Conservation (phyloP, 2,329 filamentous ascomycete species). For the Xylogone sp. region DNA sequence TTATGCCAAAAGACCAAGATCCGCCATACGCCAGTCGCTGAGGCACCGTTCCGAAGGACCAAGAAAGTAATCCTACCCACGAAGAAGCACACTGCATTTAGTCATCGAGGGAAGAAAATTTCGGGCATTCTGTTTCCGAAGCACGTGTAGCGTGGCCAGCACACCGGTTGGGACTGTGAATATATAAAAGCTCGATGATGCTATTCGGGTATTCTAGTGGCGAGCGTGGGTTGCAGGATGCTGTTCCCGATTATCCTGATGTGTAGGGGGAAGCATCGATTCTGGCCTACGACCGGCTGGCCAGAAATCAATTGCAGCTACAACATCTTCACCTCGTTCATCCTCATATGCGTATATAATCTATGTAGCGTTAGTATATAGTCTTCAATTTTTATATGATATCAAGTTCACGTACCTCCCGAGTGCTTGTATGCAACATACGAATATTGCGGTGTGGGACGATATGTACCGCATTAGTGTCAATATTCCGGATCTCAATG, state of each 20-base stretch:
- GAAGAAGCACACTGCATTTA: slow-evolving; percentile 8
- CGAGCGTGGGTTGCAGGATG: slow-evolving; percentile 13
- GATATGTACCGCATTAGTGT: slow-evolving; percentile 91
- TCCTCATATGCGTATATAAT: slow-evolving; percentile 98
- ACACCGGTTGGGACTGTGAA: slow-evolving; percentile 10
- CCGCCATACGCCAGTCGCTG: slow-evolving; percentile 21
- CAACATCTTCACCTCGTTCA: slow-evolving; percentile 86
- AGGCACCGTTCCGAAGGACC: slow-evolving; percentile 10
- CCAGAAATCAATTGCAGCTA: slow-evolving; percentile 97
- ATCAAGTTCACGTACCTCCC: slow-evolving; percentile 68
- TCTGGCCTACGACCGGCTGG: slow-evolving; percentile 27
- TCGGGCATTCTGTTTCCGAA: background rate
- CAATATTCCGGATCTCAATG: slow-evolving; percentile 93
- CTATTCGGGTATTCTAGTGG: background rate
- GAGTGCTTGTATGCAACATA: slow-evolving; percentile 94
- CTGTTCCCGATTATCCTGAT: slow-evolving; percentile 13
- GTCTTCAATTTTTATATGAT: background rate
- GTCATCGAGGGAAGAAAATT: background rate
- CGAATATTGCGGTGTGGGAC: slow-evolving; percentile 94
- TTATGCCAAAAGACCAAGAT: slow-evolving; percentile 2
- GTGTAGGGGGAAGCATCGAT: slow-evolving; percentile 11
- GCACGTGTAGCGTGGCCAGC: slow-evolving; percentile 16
- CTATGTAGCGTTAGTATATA: slow-evolving; percentile 44
- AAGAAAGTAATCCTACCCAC: slow-evolving; percentile 10
- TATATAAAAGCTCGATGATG: background rate